Conservation (phyloP, 352 stramenopile species). For the Phytophthora pseudosyringae region DNA sequence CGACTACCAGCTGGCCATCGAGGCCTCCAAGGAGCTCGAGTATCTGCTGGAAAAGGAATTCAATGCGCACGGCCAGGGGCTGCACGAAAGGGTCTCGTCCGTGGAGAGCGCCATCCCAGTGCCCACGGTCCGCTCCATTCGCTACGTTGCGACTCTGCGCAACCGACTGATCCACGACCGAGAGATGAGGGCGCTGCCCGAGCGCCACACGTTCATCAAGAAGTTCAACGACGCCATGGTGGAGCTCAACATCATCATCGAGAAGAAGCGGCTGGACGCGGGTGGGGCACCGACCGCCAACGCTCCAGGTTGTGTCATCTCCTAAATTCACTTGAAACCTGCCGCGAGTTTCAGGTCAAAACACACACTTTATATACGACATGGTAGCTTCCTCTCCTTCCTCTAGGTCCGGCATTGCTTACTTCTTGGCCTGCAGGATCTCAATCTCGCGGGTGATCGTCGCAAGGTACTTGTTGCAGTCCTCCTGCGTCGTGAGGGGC, state of each 20-base stretch:
- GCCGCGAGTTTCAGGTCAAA: neutral
- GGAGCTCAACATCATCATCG: slow-evolving; percentile 65
- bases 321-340: slow-evolving; percentile 8
- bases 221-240: slow-evolving; percentile 65
- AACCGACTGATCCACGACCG: slow-evolving; percentile 86
- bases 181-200: slow-evolving; percentile 58
- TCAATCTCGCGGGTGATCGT: slow-evolving; percentile 56
- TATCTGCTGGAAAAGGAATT: slow-evolving; percentile 70
- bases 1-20: slow-evolving; percentile 87
- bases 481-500: slow-evolving; percentile 65
- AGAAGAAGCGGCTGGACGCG: slow-evolving; percentile 57
- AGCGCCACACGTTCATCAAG: slow-evolving; percentile 69
- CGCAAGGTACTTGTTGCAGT: slow-evolving; percentile 67
- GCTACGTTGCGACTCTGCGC: slow-evolving; percentile 81
- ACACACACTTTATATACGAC: slow-evolving; percentile 10
- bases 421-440: slow-evolving; percentile 44
- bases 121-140: slow-evolving; percentile 66
- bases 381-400: slow-evolving; percentile 1
- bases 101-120: slow-evolving; percentile 50
- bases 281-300: neutral
- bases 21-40: slow-evolving; percentile 85
- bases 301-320: slow-evolving; percentile 41
- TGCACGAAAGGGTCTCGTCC: slow-evolving; percentile 79
- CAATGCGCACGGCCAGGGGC: slow-evolving; percentile 62
- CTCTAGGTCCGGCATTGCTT: slow-evolving; percentile 3